Percentiles rank a stretch among this genome's conserved stretches.
phyloP scores from a whole-genome alignment of 2,329 filamentous ascomycete genomes.

The Trichoderma sp. region DNA sequence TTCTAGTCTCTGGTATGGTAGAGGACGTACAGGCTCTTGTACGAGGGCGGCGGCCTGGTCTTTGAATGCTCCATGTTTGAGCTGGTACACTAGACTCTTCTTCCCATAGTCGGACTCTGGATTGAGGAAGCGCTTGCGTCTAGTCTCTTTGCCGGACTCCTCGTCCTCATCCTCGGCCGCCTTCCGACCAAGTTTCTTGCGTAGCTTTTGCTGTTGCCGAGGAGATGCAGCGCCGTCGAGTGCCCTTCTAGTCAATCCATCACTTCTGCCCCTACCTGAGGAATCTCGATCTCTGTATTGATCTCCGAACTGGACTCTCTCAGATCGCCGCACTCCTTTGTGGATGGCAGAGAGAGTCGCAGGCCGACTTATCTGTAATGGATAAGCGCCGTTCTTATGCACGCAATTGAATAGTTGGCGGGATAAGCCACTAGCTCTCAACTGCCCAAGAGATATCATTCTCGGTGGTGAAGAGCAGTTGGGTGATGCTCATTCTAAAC shows the following conservation, averaged over 20 bases:
- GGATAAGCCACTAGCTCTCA: conserved; percentile 28
- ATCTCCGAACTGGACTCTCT: conserved; percentile 36
- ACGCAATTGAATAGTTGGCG: conserved; percentile 24
- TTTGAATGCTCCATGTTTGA: conserved; percentile 48
- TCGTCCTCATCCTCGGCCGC: conserved; percentile 37
- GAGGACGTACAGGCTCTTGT: conserved; percentile 31
- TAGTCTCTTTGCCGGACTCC: conserved; percentile 43
- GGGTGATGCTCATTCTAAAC: not conserved
- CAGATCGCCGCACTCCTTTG: conserved; percentile 59
- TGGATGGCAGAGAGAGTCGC: conserved; percentile 66
- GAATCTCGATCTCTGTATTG: conserved; percentile 21
- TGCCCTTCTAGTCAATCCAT: conserved; percentile 32
- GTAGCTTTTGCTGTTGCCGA: conserved; percentile 46
- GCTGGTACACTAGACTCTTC: conserved; percentile 56
- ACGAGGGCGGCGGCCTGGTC: conserved; percentile 31
- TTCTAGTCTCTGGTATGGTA: conserved; percentile 6
- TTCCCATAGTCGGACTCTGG: conserved; percentile 53
- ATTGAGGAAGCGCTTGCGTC: conserved; percentile 55
- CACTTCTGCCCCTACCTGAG: conserved; percentile 24
- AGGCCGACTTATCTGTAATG: conserved; percentile 29
- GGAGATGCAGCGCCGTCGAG: conserved; percentile 33
- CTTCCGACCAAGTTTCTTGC: conserved; percentile 53
- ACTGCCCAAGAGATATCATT: conserved; percentile 32
- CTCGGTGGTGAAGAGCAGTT: conserved; percentile 22
- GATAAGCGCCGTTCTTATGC: not conserved